These are phyloP conservation scores for Prunus salicina DNA, from an alignment of 306 rosid genomes.

Conservation along the genomic window DNA sequence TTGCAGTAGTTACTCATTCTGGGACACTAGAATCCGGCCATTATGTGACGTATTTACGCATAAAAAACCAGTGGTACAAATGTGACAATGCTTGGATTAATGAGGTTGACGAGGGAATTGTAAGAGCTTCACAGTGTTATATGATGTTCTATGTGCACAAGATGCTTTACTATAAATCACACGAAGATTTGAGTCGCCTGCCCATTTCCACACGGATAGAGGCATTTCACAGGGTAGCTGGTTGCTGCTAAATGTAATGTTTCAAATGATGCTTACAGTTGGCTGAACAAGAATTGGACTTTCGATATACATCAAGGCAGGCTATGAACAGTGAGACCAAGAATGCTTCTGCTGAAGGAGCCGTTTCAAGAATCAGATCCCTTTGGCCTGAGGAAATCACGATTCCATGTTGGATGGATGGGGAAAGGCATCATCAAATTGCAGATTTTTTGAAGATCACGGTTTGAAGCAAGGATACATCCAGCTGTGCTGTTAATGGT, in stretches of 20 bases:
- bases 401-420: not conserved
- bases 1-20: conserved; percentile 80
- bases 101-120: conserved; percentile 74
- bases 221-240: conserved; percentile 46
- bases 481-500: not conserved
- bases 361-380: not conserved
- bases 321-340: not conserved
- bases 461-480: not conserved
- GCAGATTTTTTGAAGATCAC: conserved; percentile 6
- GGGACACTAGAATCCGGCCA: conserved; percentile 90
- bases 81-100: conserved; percentile 93
- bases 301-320: conserved; percentile 1
- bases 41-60: conserved; percentile 66
- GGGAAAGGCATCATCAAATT: not conserved
- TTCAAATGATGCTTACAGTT: not conserved
- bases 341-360: conserved; percentile 1
- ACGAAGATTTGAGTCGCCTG: conserved; percentile 43
- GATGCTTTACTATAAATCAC: conserved; percentile 40
- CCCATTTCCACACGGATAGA: conserved; percentile 47
- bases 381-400: conserved; percentile 1
- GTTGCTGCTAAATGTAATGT: conserved; percentile 40
- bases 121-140: conserved; percentile 86
- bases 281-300: not conserved
- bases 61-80: conserved; percentile 72
- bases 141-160: conserved; percentile 85